phyloP scores from a whole-genome alignment of 306 rosid genomes.

The Medicago ruthenica region DNA sequence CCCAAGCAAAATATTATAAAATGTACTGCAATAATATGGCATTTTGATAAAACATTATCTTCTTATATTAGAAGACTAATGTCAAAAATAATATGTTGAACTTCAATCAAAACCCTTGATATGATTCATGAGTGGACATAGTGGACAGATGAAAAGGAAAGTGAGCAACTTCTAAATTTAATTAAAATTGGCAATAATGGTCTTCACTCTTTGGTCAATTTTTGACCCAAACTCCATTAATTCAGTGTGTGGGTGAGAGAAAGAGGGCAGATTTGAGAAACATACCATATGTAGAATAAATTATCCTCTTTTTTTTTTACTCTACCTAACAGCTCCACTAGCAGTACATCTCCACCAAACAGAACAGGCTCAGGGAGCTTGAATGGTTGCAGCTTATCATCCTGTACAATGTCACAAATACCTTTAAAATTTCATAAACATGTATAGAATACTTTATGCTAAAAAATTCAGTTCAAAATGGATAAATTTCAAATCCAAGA shows the following conservation, averaged over 20 bases:
- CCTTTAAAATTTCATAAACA: slow-evolving; percentile 24
- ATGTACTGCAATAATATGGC: neutral
- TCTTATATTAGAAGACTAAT: neutral
- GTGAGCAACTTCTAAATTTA: neutral
- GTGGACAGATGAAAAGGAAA: too few species aligned
- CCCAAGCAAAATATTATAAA: too few species aligned
- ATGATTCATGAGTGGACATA: neutral
- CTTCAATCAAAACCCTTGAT: neutral
- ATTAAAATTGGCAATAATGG: neutral
- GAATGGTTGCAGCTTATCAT: slow-evolving; percentile 57
- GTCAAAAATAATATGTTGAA: neutral
- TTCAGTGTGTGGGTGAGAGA: neutral
- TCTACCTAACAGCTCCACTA: slow-evolving; percentile 71
- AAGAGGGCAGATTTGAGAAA: slow-evolving; percentile 32
- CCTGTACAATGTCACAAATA: slow-evolving; percentile 46
- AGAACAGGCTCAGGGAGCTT: slow-evolving; percentile 71
- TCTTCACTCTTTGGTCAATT: neutral
- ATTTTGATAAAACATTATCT: neutral
- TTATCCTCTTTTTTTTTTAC: slow-evolving; percentile 55
- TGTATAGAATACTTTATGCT: neutral
- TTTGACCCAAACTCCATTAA: slow-evolving; percentile 3
- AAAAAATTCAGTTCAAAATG: slow-evolving; percentile 20
- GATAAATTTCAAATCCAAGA: slow-evolving; percentile 3
- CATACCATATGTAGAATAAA: slow-evolving; percentile 65
- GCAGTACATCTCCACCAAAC: slow-evolving; percentile 64